Evolutionary conservation across 73 alveolate genomes (phyloP), one percentile per base, ranked within the genome.

Genomic region (Tetrahymena malaccensis): DNA sequence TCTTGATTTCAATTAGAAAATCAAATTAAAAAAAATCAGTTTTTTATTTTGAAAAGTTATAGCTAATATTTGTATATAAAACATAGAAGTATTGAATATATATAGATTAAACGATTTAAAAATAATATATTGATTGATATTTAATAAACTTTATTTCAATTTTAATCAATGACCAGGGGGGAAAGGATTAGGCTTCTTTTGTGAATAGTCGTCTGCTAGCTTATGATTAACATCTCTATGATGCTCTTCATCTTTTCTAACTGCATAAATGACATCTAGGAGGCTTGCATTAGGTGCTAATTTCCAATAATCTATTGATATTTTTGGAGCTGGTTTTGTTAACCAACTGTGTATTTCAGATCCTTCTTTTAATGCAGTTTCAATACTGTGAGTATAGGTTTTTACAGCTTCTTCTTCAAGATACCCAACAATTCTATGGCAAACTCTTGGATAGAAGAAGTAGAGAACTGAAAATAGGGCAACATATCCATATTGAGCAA

Each of bases 371-470:
- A 85, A 84, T 12, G 94, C 94, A 31, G 43, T 94, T 35, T 95
- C 97, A 89, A 95, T 89, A 93, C 93, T 85, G 89, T 95, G 97
- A 34, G 98, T 85, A 93, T 96, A 97, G 15, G 98, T 97, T 85
- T 96, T 97, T 34, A 97, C 98, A 21, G 99, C 99, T 93, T 97
- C 99, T 93, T 97, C 99, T 93, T 97, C 99, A 27, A 97, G 95
- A 94, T 97, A 97, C 17, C 99, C 99, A 37, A 97, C 99, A 57
- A 97, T 95, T 40, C 99, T 94, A 94, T 97, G 99, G 96, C 99
- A 96, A 27, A 95, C 97, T 94, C 97, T 93, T 83, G 99, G 99
- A 40, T 94, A 84, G 37, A 96, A 25, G 85, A 97, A 95, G 56
- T 97, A 97, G 17, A 96, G 94, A 34, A 97, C 9, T 34, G 96